Evolutionary conservation across 148 eudicot species (phyloP), one percentile per base, ranked within the genome.

Genomic region (Rhododendron simsii): DNA sequence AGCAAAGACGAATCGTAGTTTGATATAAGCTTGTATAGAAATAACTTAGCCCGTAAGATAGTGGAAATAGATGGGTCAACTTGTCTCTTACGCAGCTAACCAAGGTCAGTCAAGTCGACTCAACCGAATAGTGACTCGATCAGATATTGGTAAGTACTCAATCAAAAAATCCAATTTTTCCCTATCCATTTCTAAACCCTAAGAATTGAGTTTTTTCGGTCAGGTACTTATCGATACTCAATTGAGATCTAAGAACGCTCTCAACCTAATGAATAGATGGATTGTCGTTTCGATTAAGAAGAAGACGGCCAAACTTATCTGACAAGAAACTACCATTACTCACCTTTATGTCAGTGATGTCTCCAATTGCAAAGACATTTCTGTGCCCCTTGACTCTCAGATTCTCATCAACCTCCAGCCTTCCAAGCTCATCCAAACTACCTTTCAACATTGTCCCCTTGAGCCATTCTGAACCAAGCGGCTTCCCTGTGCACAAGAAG

Each of bases 341-440:
- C 83, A 91, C 93, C 93, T 89, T 81, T 67, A 92, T 63, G 84
- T 92, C 92, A 78, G 93, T 92, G 74, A 92, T 91, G 86, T 93
- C 94, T 82, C 94, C 94, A 81, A 91, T 83, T 1, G 96, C 94
- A 75, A 93, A 93, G 15, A 92, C 85, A 83, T 93, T 93, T 57
- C 82, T 87, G 84, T 50, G 87, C 33, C 94, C 94, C 75, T 89
- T 89, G 28, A 93, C 91, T 78, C 94, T 88, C 50, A 93, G 44
- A 82, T 92, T 87, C 71, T 85, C 86, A 88, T 93, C 96, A 59
- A 92, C 96, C 87, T 78, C 84, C 78, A 93, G 53, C 84, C 92
- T 89, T 44, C 96, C 94, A 51, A 77, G 28, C 2, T 33, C 7
- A 67, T 93, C 96, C 86, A 93, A 63, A 83, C 87, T 85, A 44